A percentile compares a stretch with the other conserved stretches of the same genome.
Evolutionary conservation across 345 rosid genomes (phyloP).

Genomic region (Syzygium aqueum): DNA sequence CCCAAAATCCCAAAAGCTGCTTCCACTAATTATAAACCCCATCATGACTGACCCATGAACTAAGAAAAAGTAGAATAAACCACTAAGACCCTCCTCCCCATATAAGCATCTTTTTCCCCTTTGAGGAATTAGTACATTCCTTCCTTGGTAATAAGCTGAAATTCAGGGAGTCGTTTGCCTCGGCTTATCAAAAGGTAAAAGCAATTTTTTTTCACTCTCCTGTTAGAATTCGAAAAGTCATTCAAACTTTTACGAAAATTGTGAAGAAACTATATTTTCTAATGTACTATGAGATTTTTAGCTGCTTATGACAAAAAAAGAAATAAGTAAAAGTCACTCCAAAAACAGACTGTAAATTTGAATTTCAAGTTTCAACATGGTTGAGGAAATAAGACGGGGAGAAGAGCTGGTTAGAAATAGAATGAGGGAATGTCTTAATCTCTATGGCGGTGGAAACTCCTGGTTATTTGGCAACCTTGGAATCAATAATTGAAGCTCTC

Average conservation of each 20-base stretch:
- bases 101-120: neutral
- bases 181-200: neutral
- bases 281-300: neutral
- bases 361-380: neutral
- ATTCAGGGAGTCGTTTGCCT: neutral
- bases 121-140: neutral
- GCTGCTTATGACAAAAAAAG: neutral
- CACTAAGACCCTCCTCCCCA: neutral
- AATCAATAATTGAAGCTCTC: neutral
- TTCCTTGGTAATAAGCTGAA: neutral
- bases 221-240: neutral
- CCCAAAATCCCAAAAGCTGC: neutral
- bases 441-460: neutral
- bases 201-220: neutral
- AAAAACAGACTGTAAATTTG: neutral
- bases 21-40: conserved; percentile 1
- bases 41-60: neutral
- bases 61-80: neutral
- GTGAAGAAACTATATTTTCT: neutral
- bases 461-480: neutral
- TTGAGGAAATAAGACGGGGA: neutral
- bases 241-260: neutral
- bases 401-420: neutral
- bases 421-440: neutral
- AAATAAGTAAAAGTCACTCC: neutral